Conservation (phyloP, 2,329 filamentous ascomycete species). For the Botryotinia convoluta region DNA sequence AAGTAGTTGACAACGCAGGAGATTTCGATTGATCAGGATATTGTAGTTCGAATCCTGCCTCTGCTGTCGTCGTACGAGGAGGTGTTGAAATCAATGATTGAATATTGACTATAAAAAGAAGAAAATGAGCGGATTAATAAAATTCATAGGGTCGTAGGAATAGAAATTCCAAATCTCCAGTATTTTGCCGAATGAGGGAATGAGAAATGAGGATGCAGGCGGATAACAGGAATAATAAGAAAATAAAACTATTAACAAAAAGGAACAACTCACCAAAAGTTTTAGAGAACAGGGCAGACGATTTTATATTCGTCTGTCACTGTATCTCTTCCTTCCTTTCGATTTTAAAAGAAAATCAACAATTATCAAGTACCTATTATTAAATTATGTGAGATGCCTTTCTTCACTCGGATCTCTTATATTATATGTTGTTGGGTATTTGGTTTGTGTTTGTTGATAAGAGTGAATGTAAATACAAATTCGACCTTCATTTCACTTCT, state of each 20-base stretch:
- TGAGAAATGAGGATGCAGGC: slow-evolving; percentile 1
- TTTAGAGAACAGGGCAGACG: slow-evolving; percentile 60
- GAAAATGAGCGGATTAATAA: slow-evolving; percentile 1
- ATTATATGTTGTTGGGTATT: not conserved
- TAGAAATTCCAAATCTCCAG: slow-evolving; percentile 6
- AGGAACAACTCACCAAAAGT: slow-evolving; percentile 16
- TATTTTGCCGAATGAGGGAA: slow-evolving; percentile 15
- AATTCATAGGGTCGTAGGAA: not conserved
- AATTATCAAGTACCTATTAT: not conserved
- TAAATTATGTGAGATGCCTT: not conserved
- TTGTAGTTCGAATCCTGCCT: slow-evolving; percentile 47
- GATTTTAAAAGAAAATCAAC: not conserved
- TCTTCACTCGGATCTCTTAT: not conserved
- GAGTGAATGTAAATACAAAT: not conserved
- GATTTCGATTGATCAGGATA: slow-evolving; percentile 45
- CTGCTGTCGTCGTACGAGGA: slow-evolving; percentile 60
- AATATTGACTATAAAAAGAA: slow-evolving; percentile 19
- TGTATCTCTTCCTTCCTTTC: slow-evolving; percentile 41
- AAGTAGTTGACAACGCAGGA: slow-evolving; percentile 59
- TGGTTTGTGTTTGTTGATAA: not conserved
- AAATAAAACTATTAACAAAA: not conserved
- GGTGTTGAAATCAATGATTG: slow-evolving; percentile 41
- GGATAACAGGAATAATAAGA: slow-evolving; percentile 13
- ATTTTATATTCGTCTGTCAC: slow-evolving; percentile 56
- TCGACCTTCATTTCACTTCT: not conserved